phyloP scores from a whole-genome alignment of 176 grass and related monocot species.

The Oryza meridionalis region DNA sequence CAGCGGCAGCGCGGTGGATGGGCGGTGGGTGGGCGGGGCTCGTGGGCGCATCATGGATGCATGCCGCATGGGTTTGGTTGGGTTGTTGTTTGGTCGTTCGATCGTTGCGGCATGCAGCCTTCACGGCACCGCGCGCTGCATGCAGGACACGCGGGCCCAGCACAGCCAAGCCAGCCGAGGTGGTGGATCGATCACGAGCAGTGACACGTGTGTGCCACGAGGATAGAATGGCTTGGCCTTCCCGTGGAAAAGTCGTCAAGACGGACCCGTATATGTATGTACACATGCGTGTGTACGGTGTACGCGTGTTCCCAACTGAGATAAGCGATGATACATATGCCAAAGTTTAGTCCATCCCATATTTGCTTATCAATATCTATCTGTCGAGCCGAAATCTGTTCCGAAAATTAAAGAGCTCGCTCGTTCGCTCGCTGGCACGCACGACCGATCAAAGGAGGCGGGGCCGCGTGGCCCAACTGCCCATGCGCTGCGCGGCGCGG shows the following conservation, averaged over 20 bases:
- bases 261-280: too few relatives aligned
- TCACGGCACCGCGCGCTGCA: slow-evolving; percentile 27
- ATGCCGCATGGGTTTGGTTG: too few relatives aligned
- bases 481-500: too few relatives aligned
- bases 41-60: too few relatives aligned
- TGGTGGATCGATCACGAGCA: too few relatives aligned
- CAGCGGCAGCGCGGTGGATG: too few relatives aligned
- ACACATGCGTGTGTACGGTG: too few relatives aligned
- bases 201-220: neutral
- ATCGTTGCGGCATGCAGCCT: neutral
- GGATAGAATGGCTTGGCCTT: neutral
- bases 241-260: neutral
- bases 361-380: neutral
- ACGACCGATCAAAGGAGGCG: neutral
- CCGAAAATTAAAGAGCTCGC: too few relatives aligned
- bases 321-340: neutral
- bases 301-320: neutral
- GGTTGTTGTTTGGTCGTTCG: neutral
- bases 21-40: too few relatives aligned
- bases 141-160: slow-evolving; percentile 16
- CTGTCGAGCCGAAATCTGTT: too few relatives aligned
- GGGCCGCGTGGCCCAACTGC: too few relatives aligned
- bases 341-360: neutral
- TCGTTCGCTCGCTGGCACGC: neutral
- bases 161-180: too few relatives aligned